Evolutionary conservation across 2,329 filamentous ascomycete species (phyloP).

Genomic region (Plectosphaerella plurivora): DNA sequence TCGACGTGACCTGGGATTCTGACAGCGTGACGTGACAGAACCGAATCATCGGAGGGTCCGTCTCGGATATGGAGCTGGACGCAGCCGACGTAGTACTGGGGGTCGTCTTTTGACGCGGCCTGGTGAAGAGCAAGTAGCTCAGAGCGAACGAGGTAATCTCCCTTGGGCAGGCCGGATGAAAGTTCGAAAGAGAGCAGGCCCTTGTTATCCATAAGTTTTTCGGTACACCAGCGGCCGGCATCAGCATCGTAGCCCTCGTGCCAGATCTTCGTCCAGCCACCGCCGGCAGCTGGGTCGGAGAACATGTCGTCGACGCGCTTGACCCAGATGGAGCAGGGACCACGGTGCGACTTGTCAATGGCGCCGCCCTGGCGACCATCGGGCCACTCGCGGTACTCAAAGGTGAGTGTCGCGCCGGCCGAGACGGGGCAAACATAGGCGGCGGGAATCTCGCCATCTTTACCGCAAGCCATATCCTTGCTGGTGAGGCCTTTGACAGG

Average conservation of each 20-base stretch:
- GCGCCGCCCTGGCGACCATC: constrained; percentile 47
- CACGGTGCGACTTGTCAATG: constrained; percentile 59
- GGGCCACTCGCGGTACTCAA: constrained; percentile 62
- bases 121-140: constrained; percentile 68
- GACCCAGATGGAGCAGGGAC: constrained; percentile 69
- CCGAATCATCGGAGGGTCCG: constrained; percentile 38
- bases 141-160: constrained; percentile 67
- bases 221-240: constrained; percentile 61
- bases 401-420: constrained; percentile 55
- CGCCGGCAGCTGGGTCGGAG: constrained; percentile 48
- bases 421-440: constrained; percentile 42
- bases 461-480: constrained; percentile 68
- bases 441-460: constrained; percentile 27
- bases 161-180: constrained; percentile 55
- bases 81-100: constrained; percentile 72
- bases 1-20: constrained; percentile 64
- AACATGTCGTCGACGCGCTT: constrained; percentile 61
- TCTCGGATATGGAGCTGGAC: constrained; percentile 62
- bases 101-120: constrained; percentile 46
- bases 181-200: constrained; percentile 60
- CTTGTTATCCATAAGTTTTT: constrained; percentile 60
- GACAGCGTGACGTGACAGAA: constrained; percentile 46
- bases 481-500: constrained; percentile 56
- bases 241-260: constrained; percentile 59
- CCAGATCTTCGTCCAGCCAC: constrained; percentile 77